Percentiles rank a stretch among this genome's conserved stretches.
phyloP scores from a whole-genome alignment of 73 alveolate genomes.

The Tetrahymena thermophila region DNA sequence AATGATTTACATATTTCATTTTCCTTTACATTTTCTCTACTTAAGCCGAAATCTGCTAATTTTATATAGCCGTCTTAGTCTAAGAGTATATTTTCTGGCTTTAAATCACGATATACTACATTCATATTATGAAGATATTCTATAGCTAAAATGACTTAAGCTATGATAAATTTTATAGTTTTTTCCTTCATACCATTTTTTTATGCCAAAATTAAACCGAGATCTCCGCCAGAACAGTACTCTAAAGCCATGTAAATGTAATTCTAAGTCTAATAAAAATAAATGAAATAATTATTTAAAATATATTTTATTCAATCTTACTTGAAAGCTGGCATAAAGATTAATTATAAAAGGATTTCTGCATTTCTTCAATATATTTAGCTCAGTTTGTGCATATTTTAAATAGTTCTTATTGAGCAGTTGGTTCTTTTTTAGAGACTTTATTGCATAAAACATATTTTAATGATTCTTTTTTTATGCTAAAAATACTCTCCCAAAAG shows the following conservation, averaged over 20 bases:
- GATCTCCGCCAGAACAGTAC: conserved; percentile 64
- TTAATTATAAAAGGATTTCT: not conserved
- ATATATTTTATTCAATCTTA: not conserved
- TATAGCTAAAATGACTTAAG: conserved; percentile 54
- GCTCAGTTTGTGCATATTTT: not conserved
- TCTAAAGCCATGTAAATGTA: conserved; percentile 52
- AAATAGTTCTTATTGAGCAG: not conserved
- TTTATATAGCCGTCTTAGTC: conserved; percentile 72
- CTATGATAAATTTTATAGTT: conserved; percentile 43
- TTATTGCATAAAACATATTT: not conserved
- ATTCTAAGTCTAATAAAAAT: conserved; percentile 1
- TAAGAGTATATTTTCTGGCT: conserved; percentile 87
- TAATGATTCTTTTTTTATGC: not conserved
- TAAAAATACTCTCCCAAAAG: not conserved
- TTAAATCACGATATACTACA: conserved; percentile 75
- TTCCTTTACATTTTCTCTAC: conserved; percentile 61
- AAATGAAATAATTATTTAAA: not conserved
- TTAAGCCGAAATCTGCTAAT: conserved; percentile 87
- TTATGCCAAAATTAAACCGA: conserved; percentile 32
- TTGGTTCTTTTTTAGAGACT: not conserved
- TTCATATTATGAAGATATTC: conserved; percentile 48
- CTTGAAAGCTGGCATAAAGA: not conserved
- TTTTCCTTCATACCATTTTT: conserved; percentile 37
- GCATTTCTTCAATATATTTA: not conserved
- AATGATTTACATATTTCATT: conserved; percentile 52